A percentile compares a stretch with the other conserved stretches of the same genome.
Evolutionary conservation across 495 filamentous ascomycete species (phyloP).

Genomic region (Cladorrhinum samala): DNA sequence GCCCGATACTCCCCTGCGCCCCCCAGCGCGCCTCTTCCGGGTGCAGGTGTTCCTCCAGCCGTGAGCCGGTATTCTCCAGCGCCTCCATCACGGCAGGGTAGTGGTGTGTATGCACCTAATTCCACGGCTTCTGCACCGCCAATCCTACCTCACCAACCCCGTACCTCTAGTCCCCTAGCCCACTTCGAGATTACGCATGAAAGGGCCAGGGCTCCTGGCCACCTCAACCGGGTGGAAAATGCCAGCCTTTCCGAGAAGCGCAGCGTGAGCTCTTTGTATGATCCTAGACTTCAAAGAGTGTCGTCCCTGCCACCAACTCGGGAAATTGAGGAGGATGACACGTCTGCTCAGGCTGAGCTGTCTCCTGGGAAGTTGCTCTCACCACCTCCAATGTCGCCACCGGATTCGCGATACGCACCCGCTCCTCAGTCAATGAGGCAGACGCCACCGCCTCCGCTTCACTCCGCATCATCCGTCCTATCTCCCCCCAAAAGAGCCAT

Average conservation of each 20-base stretch:
- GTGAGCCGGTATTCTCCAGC: slow-evolving; percentile 50
- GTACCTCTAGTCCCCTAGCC: slow-evolving; percentile 80
- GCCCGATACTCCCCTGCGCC: slow-evolving; percentile 60
- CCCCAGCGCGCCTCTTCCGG: slow-evolving; percentile 32
- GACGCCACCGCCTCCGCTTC: slow-evolving; percentile 42
- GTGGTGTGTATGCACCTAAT: slow-evolving; percentile 35
- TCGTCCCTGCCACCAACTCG: slow-evolving; percentile 47
- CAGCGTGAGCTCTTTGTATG: slow-evolving; percentile 42
- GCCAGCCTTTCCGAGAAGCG: slow-evolving; percentile 33
- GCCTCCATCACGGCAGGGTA: slow-evolving; percentile 35
- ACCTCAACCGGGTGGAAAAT: slow-evolving; percentile 24
- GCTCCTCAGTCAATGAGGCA: slow-evolving; percentile 20
- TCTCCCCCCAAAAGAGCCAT: slow-evolving; percentile 51
- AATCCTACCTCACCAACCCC: slow-evolving; percentile 65
- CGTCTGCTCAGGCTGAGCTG: slow-evolving; percentile 20
- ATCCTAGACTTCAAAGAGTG: slow-evolving; percentile 38
- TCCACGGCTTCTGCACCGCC: slow-evolving; percentile 36
- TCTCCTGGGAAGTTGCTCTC: slow-evolving; percentile 9
- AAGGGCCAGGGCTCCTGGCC: slow-evolving; percentile 25
- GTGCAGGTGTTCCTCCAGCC: slow-evolving; percentile 31
- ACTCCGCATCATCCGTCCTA: slow-evolving; percentile 29
- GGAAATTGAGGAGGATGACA: slow-evolving; percentile 48
- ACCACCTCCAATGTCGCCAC: slow-evolving; percentile 20
- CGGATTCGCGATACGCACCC: slow-evolving; percentile 28
- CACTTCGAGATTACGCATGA: slow-evolving; percentile 52